A percentile compares a stretch with the other conserved stretches of the same genome.
phyloP scores from a whole-genome alignment of 1,284 basidiomycete species.

The Rugosomyces carneus region DNA sequence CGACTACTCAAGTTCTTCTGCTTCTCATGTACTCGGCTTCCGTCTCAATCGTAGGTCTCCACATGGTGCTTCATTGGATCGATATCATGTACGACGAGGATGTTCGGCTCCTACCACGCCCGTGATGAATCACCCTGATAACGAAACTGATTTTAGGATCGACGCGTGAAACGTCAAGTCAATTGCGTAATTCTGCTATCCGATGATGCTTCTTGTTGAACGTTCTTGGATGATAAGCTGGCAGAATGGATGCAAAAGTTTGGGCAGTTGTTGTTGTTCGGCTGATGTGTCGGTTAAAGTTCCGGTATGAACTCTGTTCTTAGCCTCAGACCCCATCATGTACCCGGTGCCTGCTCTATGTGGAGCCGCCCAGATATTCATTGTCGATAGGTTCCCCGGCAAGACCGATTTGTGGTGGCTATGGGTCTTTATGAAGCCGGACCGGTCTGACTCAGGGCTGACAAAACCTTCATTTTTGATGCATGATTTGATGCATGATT shows the following conservation, averaged over 20 bases:
- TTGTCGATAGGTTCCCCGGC: no score
- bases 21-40: constrained; percentile 32
- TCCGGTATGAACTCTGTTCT: no score
- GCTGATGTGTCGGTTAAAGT: constrained; percentile 19
- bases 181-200: constrained; percentile 18
- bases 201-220: constrained; percentile 24
- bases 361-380: no score
- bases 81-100: constrained; percentile 26
- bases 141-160: constrained; percentile 21
- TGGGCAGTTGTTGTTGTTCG: constrained; percentile 25
- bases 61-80: constrained; percentile 25
- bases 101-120: constrained; percentile 26
- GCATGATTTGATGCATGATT: no score
- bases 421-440: no score
- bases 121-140: constrained; percentile 23
- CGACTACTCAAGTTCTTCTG: constrained; percentile 26
- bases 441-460: no score
- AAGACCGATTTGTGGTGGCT: no score
- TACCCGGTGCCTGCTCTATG: no score
- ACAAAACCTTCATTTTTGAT: no score
- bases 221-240: constrained; percentile 22
- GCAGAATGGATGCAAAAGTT: constrained; percentile 23
- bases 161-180: constrained; percentile 22
- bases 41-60: constrained; percentile 27
- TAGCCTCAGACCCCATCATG: no score